Base-by-base conservation (phyloP, 305 asterid genomes). In the Petunia hybrid region DNA sequence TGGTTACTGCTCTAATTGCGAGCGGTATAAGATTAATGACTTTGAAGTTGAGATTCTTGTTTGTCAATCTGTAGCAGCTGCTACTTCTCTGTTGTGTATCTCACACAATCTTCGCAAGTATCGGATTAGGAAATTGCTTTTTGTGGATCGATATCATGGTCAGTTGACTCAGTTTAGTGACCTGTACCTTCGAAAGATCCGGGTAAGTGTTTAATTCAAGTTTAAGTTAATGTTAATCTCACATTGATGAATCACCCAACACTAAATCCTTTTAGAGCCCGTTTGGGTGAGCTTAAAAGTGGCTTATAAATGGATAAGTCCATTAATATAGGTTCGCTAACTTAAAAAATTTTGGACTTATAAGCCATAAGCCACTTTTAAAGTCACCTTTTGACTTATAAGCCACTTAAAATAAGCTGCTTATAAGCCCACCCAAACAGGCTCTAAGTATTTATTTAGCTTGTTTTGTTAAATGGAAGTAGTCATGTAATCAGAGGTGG, bases 81-180 rank as follows among this genome's bases (percentile, higher is more conserved):
- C 94, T 57, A 88, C 93, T 7, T 84, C 98, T 59, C 82, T 94
- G 89, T 57, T 90, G 78, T 94, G 98, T 86, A 85, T 91, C 65
- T 92, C 98, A 0, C 98, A 93, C 79, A 93, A 94, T 79, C 83
- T 94, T 87, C 83, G 98, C 59, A 94, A 94, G 77, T 91, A 94
- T 84, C 97, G 97, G 36, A 84, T 93, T 55, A 85, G 98, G 89
- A 94, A 89, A 85, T 92, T 94, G 77, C 91, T 94, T 77, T 94
- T 94, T 78, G 98, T 94, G 63, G 98, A 94, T 88, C 89, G 95
- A 63, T 86, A 92, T 80, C 91, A 87, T 83, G 98, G 98, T 41
- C 95, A 90, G 68, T 87, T 85, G 57, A 97, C 89, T 38, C 87
- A 91, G 85, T 91, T 94, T 82, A 84, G 91, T 64, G 89, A 79